These are phyloP conservation scores for Alternaria gansuensis DNA, from an alignment of 2,329 filamentous ascomycete species.

Conservation along the genomic window DNA sequence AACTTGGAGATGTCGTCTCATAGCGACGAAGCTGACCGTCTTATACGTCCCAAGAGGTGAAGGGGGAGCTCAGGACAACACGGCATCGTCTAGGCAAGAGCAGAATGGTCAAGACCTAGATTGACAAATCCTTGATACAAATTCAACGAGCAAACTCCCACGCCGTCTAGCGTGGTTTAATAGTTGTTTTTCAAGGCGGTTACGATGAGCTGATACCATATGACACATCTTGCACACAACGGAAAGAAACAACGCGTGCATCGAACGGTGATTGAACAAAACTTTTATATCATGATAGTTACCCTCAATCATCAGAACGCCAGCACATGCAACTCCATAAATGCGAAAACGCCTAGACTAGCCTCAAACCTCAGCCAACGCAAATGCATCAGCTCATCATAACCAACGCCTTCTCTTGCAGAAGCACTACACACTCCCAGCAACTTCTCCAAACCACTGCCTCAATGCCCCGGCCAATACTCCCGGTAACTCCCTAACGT, in stretches of 20 bases:
- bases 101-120: too few species aligned
- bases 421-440: conserved; percentile 49
- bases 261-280: not conserved
- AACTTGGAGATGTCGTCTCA: too few species aligned
- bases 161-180: too few species aligned
- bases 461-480: conserved; percentile 87
- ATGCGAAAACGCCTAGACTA: not conserved
- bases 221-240: not conserved
- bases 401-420: too few species aligned
- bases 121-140: too few species aligned
- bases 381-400: not conserved
- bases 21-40: too few species aligned
- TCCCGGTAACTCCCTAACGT: conserved; percentile 88
- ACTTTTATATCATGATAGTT: not conserved
- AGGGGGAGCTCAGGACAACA: too few species aligned
- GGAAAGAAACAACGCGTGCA: not conserved
- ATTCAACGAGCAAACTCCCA: too few species aligned
- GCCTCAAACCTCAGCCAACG: not conserved
- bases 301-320: not conserved
- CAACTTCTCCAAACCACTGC: conserved; percentile 90
- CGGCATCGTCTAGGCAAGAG: too few species aligned
- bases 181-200: too few species aligned
- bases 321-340: not conserved
- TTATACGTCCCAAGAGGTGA: too few species aligned
- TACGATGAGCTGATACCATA: too few species aligned